These are phyloP conservation scores for Claviceps purpurea DNA, from an alignment of 2,329 filamentous ascomycete genomes.

Conservation along the genomic window DNA sequence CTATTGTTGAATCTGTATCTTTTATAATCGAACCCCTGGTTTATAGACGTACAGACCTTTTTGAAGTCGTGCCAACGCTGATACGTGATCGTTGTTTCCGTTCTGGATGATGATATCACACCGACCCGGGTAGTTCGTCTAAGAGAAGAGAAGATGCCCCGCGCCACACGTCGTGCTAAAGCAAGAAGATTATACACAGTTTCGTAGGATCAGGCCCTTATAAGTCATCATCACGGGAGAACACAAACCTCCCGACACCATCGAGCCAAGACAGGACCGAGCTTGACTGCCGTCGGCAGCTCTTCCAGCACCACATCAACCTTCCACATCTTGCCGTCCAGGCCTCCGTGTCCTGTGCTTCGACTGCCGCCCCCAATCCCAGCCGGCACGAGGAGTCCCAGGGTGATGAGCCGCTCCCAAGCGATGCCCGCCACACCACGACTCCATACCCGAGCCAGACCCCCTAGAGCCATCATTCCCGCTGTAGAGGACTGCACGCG, in stretches of 20 bases:
- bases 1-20: no score
- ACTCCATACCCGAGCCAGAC: constrained; percentile 57
- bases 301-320: constrained; percentile 68
- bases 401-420: constrained; percentile 61
- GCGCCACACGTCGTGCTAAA: no score
- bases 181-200: no score
- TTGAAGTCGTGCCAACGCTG: no score
- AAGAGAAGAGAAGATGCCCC: no score
- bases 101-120: no score
- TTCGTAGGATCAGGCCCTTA: no score
- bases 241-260: constrained; percentile 63
- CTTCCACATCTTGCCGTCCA: constrained; percentile 57
- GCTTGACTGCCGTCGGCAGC: constrained; percentile 49
- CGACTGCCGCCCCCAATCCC: constrained; percentile 38
- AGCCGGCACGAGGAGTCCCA: constrained; percentile 55
- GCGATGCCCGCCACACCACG: constrained; percentile 57
- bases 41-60: no score
- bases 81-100: no score
- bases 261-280: constrained; percentile 46
- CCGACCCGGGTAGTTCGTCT: no score
- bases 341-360: constrained; percentile 33
- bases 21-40: no score
- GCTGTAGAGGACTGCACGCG: constrained; percentile 57
- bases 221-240: no score
- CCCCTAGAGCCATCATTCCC: constrained; percentile 52